Evolutionary conservation across 2,329 filamentous ascomycete genomes (phyloP).

Genomic region (Monosporascus sp.): DNA sequence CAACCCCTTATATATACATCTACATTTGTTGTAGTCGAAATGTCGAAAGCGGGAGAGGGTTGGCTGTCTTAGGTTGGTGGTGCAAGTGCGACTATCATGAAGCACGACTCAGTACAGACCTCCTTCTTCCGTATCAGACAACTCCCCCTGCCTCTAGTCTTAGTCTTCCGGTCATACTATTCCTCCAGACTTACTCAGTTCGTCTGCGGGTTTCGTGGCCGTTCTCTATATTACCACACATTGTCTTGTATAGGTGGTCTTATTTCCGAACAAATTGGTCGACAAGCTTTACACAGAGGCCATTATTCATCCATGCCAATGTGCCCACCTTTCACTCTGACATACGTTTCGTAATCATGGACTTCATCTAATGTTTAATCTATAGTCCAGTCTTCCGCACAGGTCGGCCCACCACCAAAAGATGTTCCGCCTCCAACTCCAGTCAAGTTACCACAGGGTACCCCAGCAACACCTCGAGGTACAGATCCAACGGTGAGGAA

Average conservation of each 20-base stretch:
- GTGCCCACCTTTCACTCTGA: too few relatives aligned
- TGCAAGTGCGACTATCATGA: background rate
- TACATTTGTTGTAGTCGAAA: background rate
- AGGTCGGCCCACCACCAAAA: conserved; percentile 32
- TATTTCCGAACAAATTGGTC: too few relatives aligned
- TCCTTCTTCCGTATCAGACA: background rate
- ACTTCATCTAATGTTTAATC: conserved; percentile 16
- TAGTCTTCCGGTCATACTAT: too few relatives aligned
- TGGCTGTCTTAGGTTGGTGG: background rate
- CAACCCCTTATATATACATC: background rate
- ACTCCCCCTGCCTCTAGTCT: background rate
- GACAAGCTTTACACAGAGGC: too few relatives aligned
- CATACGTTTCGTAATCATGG: background rate
- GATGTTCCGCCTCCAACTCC: conserved; percentile 55
- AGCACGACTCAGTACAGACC: background rate
- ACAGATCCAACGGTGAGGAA: conserved; percentile 7
- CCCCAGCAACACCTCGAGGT: conserved; percentile 21
- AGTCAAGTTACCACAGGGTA: conserved; percentile 44
- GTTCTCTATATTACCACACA: too few relatives aligned
- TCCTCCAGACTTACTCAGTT: too few relatives aligned
- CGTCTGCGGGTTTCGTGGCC: too few relatives aligned
- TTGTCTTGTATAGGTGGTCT: too few relatives aligned
- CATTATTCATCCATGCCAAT: too few relatives aligned
- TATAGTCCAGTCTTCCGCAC: conserved; percentile 19
- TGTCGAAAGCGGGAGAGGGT: background rate